phyloP scores from a whole-genome alignment of 345 rosid genomes.

The Eucalyptus cloeziana region DNA sequence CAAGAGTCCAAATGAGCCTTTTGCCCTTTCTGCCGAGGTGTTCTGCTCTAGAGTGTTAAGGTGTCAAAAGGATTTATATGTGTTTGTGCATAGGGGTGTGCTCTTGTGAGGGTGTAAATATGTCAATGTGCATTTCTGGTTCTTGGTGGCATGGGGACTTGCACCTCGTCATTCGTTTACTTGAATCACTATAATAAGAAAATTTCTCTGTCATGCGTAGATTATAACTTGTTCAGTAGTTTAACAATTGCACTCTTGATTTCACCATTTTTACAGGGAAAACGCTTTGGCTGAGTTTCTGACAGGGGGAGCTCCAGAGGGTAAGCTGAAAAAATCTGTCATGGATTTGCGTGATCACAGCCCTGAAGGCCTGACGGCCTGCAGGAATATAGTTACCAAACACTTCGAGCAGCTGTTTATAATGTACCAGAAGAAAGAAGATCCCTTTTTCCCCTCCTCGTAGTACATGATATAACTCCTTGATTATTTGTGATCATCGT shows the following conservation, averaged over 20 bases:
- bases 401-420: conserved; percentile 11
- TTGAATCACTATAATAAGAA: neutral
- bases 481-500: neutral
- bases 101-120: neutral
- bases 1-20: neutral
- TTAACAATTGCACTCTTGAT: neutral
- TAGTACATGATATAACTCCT: neutral
- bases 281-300: conserved; percentile 12
- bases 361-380: neutral
- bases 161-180: neutral
- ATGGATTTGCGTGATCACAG: conserved; percentile 3
- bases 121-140: neutral
- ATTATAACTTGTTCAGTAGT: neutral
- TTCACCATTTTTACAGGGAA: neutral
- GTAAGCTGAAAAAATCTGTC: conserved; percentile 10
- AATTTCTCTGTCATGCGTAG: neutral
- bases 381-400: conserved; percentile 1
- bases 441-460: conserved; percentile 1
- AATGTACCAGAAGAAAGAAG: conserved; percentile 6
- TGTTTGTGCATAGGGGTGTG: neutral
- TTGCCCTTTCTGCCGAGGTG: neutral
- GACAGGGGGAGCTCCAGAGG: conserved; percentile 6
- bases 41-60: neutral
- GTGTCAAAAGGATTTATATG: neutral
- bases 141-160: neutral